A percentile compares a stretch with the other conserved stretches of the same genome.
Conservation (phyloP, 1,284 basidiomycete species). For the Moesziomyces sp. region DNA sequence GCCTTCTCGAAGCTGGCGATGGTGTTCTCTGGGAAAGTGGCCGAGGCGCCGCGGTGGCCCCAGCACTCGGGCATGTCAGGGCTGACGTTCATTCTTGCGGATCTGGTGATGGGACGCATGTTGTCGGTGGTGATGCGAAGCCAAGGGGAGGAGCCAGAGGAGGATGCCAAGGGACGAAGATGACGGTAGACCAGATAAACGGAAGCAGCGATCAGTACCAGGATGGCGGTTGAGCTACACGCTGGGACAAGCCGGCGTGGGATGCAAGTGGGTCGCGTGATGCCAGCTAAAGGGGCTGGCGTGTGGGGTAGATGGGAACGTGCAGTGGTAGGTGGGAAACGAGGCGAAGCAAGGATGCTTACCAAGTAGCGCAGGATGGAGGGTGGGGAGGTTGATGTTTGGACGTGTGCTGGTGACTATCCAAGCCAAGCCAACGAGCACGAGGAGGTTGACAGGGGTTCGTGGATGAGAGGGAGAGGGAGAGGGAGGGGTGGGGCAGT, state of each 20-base stretch:
- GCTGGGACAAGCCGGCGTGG: slow-evolving; percentile 11
- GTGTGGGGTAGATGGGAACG: slow-evolving; percentile 1
- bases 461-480: background rate
- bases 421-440: background rate
- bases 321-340: background rate
- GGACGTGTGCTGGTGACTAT: background rate
- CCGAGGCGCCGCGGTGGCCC: slow-evolving; percentile 67
- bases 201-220: slow-evolving; percentile 36
- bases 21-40: slow-evolving; percentile 67
- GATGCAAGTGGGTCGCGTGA: background rate
- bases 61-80: slow-evolving; percentile 61
- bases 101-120: slow-evolving; percentile 59
- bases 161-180: slow-evolving; percentile 3
- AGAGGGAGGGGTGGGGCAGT: background rate
- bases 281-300: background rate
- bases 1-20: slow-evolving; percentile 65
- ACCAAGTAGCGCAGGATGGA: slow-evolving; percentile 3
- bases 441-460: background rate
- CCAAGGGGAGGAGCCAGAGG: background rate
- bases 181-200: slow-evolving; percentile 30
- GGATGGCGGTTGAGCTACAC: slow-evolving; percentile 16
- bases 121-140: slow-evolving; percentile 5
- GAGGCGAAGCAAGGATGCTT: slow-evolving; percentile 17
- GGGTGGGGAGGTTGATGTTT: background rate
- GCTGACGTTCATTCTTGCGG: slow-evolving; percentile 46